Evolutionary conservation across 2,329 filamentous ascomycete species (phyloP).

Genomic region (Ceratocystis papillata): DNA sequence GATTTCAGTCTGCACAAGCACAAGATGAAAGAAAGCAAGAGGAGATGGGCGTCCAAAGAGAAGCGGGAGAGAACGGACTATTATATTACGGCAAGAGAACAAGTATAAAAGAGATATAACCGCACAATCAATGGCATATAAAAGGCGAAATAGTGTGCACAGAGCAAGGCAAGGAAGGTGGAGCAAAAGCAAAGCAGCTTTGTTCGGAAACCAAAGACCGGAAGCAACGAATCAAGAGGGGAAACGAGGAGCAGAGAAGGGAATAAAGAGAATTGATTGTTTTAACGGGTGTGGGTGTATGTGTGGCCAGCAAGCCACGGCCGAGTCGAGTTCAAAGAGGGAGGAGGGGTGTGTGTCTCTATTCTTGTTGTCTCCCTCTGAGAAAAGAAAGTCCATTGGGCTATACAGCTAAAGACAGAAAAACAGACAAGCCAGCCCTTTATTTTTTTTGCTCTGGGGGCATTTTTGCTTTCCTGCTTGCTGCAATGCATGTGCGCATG

Average conservation of each 20-base stretch:
- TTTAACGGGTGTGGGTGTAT: too few relatives aligned
- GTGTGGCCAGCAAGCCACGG: too few relatives aligned
- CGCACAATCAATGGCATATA: neutral
- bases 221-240: neutral
- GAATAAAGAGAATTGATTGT: neutral
- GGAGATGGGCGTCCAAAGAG: neutral
- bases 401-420: too few relatives aligned
- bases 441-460: too few relatives aligned
- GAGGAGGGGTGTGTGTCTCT: too few relatives aligned
- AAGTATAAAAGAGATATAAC: neutral
- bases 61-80: conserved; percentile 7
- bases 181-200: neutral
- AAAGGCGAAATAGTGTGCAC: neutral
- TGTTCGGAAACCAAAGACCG: neutral
- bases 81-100: neutral
- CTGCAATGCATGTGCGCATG: too few relatives aligned
- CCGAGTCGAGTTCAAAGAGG: too few relatives aligned
- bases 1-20: neutral
- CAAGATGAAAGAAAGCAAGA: neutral
- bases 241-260: neutral
- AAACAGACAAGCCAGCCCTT: too few relatives aligned
- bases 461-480: too few relatives aligned
- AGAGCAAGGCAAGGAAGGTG: neutral
- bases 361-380: too few relatives aligned
- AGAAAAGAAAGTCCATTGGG: too few relatives aligned